Base-by-base conservation (phyloP, 2,329 filamentous ascomycete species). In the Cyclaneusma minus region DNA sequence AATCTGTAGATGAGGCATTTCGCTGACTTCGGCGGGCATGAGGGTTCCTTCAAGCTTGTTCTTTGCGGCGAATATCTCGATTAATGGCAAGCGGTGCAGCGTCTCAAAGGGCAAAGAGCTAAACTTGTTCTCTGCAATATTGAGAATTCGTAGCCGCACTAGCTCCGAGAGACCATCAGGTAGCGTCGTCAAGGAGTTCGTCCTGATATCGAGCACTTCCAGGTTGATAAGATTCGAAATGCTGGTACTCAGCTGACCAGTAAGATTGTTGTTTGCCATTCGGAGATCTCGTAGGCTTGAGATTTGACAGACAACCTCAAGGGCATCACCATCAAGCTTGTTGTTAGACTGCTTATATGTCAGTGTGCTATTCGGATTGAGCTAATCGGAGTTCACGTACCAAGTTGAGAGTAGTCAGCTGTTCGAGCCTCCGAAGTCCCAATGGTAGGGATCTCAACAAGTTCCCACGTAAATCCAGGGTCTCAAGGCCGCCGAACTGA, bases 401-500 rank as follows among this genome's bases (percentile, higher is more conserved):
- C 42, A 98, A 50, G 40, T 95, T 94, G 25, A 98, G 58, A 3
- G 69, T 76, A 2, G 81, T 85, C 29, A 98, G 61, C 33, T 75
- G 58, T 25, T 72, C 62, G 19, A 95, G 59, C 27, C 74, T 64
- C 36, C 80, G 64, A 30, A 95, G 47, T 1, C 89, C 87, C 36
- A 75, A 48, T 0, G 89, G 89, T 22, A 94, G 50, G 15, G 66
- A 56, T 26, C 64, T 62, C 11, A 98, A 58, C 22, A 69, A 52
- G 44, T 98, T 98, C 12, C 83, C 81, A 46, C 93, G 89, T 31
- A 95, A 48, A 45, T 95, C 85, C 6, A 94, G 52, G 4, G 67
- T 68, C 45, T 93, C 82, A 1, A 94, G 49, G 0, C 75, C 81
- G 3, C 71, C 78, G 52, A 95, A 94, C 35, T 89, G 77, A 38